Base-by-base conservation (phyloP, 1,139 yeast genomes). In the Chernovozyma sophiae-reginae region DNA sequence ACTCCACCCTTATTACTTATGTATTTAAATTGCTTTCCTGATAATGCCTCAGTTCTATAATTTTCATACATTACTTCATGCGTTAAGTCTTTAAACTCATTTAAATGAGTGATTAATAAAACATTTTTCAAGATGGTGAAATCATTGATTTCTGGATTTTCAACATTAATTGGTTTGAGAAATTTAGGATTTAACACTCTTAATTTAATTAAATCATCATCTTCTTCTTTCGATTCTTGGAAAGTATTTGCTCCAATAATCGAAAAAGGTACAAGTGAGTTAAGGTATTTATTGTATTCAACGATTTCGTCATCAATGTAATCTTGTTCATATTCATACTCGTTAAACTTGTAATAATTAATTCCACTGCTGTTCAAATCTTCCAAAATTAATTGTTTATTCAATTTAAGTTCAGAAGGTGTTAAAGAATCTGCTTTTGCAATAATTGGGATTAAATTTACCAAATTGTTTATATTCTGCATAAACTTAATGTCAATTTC, bases 51-150 rank as follows among this genome's bases (percentile, higher is more conserved):
- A n/a, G 86, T 80, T 67, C 92, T 76, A 56, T 80, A 83, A 48
- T 73, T 71, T 56, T 83, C 90, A 58, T 83, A 83, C 43, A 82
- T 68, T 39, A 71, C 64, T 40, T 77, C 77, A 51, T 81, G 86
- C 5, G 90, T 82, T 34, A 74, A 62, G 46, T 81, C 87, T 56
- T 81, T 82, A 49, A 83, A 74, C 46, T 83, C 90, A 55, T 82
- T 84, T 52, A 83, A 67, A 57, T 83, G 90, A n/a, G 90, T 82
- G 30, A 86, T 86, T 46, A 83, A 68, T 43, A 83, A 59, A 5
- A 81, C 81, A 41, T 81, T 78, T 56, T 80, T 81, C 55, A 83
- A 69, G 38, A 74, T 68, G 11, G 82, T 70, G 51, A 82, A 82
- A 55, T 82, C 89, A 43, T 81, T 79, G 43, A 67, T 65, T 15